Conservation (phyloP, 164 flowering plant species). For the Vitis amurensis region DNA sequence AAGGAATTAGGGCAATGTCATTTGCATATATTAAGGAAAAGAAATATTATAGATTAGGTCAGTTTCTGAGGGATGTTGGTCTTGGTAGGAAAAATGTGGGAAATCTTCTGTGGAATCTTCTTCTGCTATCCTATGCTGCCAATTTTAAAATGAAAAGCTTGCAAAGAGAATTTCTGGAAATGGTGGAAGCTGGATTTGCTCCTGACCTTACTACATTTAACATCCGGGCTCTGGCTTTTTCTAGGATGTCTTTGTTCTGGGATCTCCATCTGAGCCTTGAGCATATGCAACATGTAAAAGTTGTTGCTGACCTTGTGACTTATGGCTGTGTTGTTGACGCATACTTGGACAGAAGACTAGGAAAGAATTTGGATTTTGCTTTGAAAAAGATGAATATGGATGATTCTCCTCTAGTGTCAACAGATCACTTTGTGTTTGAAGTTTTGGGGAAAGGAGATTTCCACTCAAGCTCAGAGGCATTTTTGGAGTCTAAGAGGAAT, state of each 20-base stretch:
- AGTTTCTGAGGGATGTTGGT: slow-evolving; percentile 74
- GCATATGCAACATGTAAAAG: slow-evolving; percentile 71
- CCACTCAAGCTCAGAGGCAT: slow-evolving; percentile 65
- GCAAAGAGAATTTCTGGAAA: slow-evolving; percentile 78
- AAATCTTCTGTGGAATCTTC: slow-evolving; percentile 81
- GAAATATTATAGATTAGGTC: slow-evolving; percentile 65
- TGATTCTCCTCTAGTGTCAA: slow-evolving; percentile 40
- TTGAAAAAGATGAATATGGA: slow-evolving; percentile 51
- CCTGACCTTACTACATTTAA: slow-evolving; percentile 89
- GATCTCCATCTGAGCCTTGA: slow-evolving; percentile 88
- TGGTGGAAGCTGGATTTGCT: slow-evolving; percentile 70
- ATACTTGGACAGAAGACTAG: slow-evolving; percentile 69
- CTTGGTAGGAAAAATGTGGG: slow-evolving; percentile 70
- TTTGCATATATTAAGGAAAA: slow-evolving; percentile 58
- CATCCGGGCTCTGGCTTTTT: slow-evolving; percentile 80
- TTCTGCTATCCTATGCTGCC: slow-evolving; percentile 82
- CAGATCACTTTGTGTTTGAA: slow-evolving; percentile 76
- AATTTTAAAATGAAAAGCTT: slow-evolving; percentile 90
- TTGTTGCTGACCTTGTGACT: slow-evolving; percentile 87
- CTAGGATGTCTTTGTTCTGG: slow-evolving; percentile 83
- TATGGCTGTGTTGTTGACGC: slow-evolving; percentile 90
- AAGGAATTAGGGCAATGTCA: slow-evolving; percentile 73
- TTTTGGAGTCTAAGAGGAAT: slow-evolving; percentile 51
- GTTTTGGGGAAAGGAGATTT: slow-evolving; percentile 90
- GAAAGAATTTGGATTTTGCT: slow-evolving; percentile 69